These are phyloP conservation scores for Beta macrorhiza DNA, from an alignment of 179 eudicot species.

Conservation along the genomic window DNA sequence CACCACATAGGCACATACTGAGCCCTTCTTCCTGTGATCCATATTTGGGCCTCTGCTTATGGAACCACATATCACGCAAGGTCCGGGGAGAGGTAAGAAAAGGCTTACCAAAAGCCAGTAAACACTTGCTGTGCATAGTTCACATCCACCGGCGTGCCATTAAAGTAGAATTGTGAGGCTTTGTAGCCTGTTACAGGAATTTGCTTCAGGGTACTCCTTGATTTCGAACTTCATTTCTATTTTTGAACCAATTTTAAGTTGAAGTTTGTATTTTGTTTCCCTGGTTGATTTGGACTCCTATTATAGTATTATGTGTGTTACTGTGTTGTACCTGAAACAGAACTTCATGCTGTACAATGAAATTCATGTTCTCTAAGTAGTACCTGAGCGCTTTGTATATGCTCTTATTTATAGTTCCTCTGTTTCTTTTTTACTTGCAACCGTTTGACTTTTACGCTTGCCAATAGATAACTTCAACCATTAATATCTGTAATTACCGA, in stretches of 20 bases:
- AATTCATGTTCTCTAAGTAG: background rate
- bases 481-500: no score
- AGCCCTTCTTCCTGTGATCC: conserved; percentile 19
- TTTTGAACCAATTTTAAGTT: background rate
- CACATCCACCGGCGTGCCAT: conserved; percentile 8
- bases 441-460: no score
- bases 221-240: conserved; percentile 20
- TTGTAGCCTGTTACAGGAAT: conserved; percentile 6
- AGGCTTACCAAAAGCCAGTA: background rate
- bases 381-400: background rate
- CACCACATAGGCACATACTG: background rate
- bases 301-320: no score
- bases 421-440: no score
- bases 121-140: background rate
- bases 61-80: background rate
- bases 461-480: no score
- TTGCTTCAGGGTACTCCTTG: conserved; percentile 22
- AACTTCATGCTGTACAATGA: background rate
- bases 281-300: background rate
- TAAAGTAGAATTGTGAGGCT: conserved; percentile 2
- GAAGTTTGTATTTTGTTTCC: background rate
- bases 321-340: background rate
- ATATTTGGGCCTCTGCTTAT: background rate
- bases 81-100: background rate
- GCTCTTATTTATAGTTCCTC: no score